phyloP scores from a whole-genome alignment of 2,329 filamentous ascomycete species.

The Fulvia fulva region DNA sequence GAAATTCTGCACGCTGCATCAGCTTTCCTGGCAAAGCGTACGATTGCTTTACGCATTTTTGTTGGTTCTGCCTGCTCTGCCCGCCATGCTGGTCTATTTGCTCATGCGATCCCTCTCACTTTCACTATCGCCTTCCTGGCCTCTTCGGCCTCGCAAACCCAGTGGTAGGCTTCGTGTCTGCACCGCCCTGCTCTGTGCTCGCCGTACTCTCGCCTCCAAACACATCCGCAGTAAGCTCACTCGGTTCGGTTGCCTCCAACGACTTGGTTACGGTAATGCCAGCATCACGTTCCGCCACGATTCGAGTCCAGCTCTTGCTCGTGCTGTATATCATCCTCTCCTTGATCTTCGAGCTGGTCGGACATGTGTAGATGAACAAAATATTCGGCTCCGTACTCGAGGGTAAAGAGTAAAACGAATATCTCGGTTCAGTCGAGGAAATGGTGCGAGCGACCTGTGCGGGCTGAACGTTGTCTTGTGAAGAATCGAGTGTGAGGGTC shows the following conservation, averaged over 20 bases:
- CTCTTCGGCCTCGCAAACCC: constrained; percentile 75
- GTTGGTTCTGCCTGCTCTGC: no score
- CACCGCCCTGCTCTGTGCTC: constrained; percentile 53
- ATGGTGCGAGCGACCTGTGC: constrained; percentile 58
- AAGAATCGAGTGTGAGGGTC: constrained; percentile 62
- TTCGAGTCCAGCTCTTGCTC: constrained; percentile 49
- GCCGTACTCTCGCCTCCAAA: constrained; percentile 39
- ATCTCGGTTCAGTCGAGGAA: constrained; percentile 66
- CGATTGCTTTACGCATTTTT: no score
- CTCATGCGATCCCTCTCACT: no score
- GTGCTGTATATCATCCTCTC: constrained; percentile 80
- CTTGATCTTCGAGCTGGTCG: constrained; percentile 68
- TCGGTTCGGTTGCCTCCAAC: constrained; percentile 60
- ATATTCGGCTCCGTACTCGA: constrained; percentile 55
- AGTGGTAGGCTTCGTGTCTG: constrained; percentile 61
- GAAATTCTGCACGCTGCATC: no score
- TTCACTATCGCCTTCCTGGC: constrained; percentile 56
- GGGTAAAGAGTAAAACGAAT: constrained; percentile 69
- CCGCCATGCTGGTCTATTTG: no score
- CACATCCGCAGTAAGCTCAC: constrained; percentile 64
- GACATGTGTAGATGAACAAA: constrained; percentile 81
- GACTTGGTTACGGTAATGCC: constrained; percentile 66
- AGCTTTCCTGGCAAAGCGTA: no score
- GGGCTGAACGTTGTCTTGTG: constrained; percentile 52
- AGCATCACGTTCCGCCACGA: constrained; percentile 64